Base-by-base conservation (phyloP, 257 asterid genomes). In the Asclepias syriaca region DNA sequence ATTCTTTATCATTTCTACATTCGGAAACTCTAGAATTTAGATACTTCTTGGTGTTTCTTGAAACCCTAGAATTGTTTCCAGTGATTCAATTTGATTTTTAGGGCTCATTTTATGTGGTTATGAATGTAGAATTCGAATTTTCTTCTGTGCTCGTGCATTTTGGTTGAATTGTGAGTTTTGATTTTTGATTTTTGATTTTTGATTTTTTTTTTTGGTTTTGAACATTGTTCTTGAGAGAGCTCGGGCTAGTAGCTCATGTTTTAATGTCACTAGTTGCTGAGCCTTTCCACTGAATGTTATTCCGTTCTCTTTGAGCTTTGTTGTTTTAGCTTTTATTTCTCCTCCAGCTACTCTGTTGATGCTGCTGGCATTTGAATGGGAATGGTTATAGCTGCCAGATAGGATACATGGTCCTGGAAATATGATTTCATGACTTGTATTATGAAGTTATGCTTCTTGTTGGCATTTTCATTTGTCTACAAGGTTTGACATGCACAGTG, bases 121-220 rank as follows among this genome's bases (percentile, higher is more conserved):
- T 74, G 51, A 75, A 50, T 75, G 78, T 63, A 78, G 69, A 57
- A 67, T 65, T 29, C 66, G 77, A 22, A 63, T 68, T 72, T n/a
- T 54, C 48, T 75, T 61, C 67, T 70, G 50, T 61, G 72, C 74
- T 76, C 48, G 70, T 77, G 87, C 90, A 83, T 85, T 81, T 78
- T 81, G 84, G 74, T 82, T 81, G 77, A 74, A 80, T 77, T 83
- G 85, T 79, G 10, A 8, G 48, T 34, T 60, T 32, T 34, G 13
- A 34, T 34, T 34, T 34, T 34, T 34, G 0, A 29, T 77, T 39
- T 11, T 32, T 34, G 10, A 34, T 34, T 34, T 34, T 34, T 34
- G 0, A 29, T 77, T 39, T 11, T n/a, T 24, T 73, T 75, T 50
- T 72, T 54, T 74, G 57, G 45, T 61, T 61, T 81, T 66, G 77